Evolutionary conservation across 352 stramenopile genomes (phyloP), one percentile per base, ranked within the genome.

Genomic region (Pythium aquatile): DNA sequence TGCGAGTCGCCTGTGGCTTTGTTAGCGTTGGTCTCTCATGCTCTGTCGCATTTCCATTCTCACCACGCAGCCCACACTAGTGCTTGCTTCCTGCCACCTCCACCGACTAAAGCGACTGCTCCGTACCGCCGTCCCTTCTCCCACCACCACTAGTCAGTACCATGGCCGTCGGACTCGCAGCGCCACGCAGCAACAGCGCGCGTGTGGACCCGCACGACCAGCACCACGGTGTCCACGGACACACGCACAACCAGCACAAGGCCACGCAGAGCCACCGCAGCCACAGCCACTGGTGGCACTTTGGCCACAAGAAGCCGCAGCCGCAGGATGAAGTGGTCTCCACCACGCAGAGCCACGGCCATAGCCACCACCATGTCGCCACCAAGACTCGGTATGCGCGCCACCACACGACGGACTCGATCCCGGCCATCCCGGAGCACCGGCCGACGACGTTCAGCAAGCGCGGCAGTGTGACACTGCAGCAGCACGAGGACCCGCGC

Each of bases 1-100:
- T 42, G 35, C 35, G 5, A 16, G 35, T 16, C 7, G 35, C 35
- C 35, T 42, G 35, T 9, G 35, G 35, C 35, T 11, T 7, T 42
- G 35, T 11, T 7, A 16, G 35, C 35, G 35, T 14, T 40, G 49
- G 37, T 29, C 7, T 16, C 40, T 30, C 17, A 6, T 40, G 59
- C 59, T 66, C 39, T 40, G 61, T 66, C 53, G 44, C 61, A 66
- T 68, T 68, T 52, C 16, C 33, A 37, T 42, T 54, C 61, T 63
- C 28, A 28, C 28, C 42, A 24, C n/a, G 16, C 3, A 47, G 11
- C 3, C 42, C 29, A 20, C 17, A n/a, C 20, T 33, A 9, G 2
- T 42, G 39, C 16, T 32, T 17, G 24, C 40, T 37, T 1, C 32
- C 10, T 37, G 6, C 32, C 32, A 6, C 10, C 32, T 6, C 10